Conservation (phyloP, 805 yeast genomes). For the Pichia nakasei region DNA sequence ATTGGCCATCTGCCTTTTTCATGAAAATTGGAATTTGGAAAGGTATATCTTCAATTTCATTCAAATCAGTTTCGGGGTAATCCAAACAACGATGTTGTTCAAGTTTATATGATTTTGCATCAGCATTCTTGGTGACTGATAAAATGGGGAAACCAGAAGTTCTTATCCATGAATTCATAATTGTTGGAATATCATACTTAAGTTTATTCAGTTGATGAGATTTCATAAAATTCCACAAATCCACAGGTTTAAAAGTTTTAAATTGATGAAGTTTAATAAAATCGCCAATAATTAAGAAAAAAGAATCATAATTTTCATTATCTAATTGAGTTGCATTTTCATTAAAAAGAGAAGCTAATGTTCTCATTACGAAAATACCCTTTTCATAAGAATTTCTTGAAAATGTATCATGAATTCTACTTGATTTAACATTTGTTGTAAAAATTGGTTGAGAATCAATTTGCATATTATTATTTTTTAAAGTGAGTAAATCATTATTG, state of each 20-base stretch:
- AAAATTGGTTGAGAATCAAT: conserved; percentile 34
- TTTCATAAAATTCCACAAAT: conserved; percentile 41
- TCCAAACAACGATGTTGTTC: conserved; percentile 33
- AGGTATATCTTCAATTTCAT: conserved; percentile 42
- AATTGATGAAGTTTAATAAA: conserved; percentile 30
- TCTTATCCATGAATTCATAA: conserved; percentile 53
- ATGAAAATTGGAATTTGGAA: conserved; percentile 54
- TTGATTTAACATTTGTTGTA: conserved; percentile 27
- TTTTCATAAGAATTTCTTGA: conserved; percentile 45
- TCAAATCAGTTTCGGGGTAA: conserved; percentile 15
- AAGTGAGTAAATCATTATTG: conserved; percentile 18
- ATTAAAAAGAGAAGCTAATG: conserved; percentile 37
- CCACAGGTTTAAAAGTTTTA: conserved; percentile 38
- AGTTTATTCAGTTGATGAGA: conserved; percentile 19
- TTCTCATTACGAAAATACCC: conserved; percentile 47
- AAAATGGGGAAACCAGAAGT: conserved; percentile 60
- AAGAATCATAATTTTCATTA: conserved; percentile 23
- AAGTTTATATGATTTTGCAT: conserved; percentile 29
- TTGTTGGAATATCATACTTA: conserved; percentile 38
- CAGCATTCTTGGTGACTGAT: conserved; percentile 33
- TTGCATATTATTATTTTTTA: conserved; percentile 24
- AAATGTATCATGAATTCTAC: conserved; percentile 40
- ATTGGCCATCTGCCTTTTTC: conserved; percentile 28
- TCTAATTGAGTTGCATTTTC: conserved; percentile 22
- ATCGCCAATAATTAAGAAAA: conserved; percentile 28